phyloP scores from a whole-genome alignment of 208 protist genomes.

The Trypanosoma boissoni region DNA sequence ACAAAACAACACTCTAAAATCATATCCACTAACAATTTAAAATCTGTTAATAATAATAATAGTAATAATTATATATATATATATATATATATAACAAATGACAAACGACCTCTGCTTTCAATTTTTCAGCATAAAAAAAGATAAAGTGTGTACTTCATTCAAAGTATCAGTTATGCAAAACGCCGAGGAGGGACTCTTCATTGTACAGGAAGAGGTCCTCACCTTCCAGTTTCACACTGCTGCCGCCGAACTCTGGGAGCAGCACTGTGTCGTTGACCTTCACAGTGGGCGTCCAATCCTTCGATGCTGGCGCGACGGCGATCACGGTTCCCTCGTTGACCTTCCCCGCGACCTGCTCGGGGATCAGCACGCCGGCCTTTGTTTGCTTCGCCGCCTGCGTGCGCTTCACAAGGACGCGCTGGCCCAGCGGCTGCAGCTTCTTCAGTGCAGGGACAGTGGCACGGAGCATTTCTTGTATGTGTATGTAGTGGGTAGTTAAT shows the following conservation, averaged over 20 bases:
- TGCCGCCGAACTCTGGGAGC: conserved; percentile 88
- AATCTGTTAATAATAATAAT: conserved; percentile 17
- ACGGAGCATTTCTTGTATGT: conserved; percentile 59
- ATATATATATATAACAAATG: no score
- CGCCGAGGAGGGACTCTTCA: conserved; percentile 83
- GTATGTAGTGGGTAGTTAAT: no score
- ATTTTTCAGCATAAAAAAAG: conserved; percentile 12
- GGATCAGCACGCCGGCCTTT: conserved; percentile 92
- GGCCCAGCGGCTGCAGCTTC: conserved; percentile 88
- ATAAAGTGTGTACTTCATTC: neutral
- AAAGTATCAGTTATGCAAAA: conserved; percentile 48
- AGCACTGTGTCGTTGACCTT: conserved; percentile 90
- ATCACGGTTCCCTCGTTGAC: conserved; percentile 92
- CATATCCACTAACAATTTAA: no score
- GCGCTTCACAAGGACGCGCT: conserved; percentile 89
- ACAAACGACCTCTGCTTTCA: no score
- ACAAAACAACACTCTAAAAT: no score
- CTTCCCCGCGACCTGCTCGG: conserved; percentile 90
- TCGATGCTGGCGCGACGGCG: conserved; percentile 81
- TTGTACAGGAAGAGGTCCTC: conserved; percentile 93
- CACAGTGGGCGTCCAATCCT: conserved; percentile 90
- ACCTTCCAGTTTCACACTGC: conserved; percentile 87
- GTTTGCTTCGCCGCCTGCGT: conserved; percentile 88
- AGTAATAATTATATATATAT: conserved; percentile 15
- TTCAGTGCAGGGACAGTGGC: conserved; percentile 67